These are phyloP conservation scores for Botrytis squamosa DNA, from an alignment of 2,329 filamentous ascomycete species.

Conservation along the genomic window DNA sequence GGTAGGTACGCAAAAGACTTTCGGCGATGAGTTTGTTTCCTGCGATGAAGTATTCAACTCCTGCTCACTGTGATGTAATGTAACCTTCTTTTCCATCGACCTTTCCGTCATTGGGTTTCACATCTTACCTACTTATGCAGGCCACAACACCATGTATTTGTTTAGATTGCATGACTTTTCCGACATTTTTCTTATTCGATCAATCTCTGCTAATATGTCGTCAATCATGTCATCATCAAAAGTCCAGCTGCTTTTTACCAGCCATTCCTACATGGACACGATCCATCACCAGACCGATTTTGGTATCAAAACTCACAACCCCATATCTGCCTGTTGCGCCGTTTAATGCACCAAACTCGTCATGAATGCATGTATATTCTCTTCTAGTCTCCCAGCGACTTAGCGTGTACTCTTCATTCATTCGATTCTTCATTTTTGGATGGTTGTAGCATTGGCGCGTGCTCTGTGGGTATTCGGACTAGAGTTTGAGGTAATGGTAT, in stretches of 20 bases:
- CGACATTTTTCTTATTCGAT: neutral
- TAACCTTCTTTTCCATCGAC: neutral
- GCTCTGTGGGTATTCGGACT: constrained; percentile 80
- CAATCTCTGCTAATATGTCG: neutral
- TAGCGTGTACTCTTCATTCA: constrained; percentile 21
- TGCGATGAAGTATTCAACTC: neutral
- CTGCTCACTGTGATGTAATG: neutral
- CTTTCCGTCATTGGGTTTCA: neutral
- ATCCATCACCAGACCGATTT: constrained; percentile 4
- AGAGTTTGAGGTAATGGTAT: constrained; percentile 73
- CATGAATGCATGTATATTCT: constrained; percentile 20
- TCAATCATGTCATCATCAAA: constrained; percentile 10
- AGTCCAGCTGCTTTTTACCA: neutral
- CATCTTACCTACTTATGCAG: constrained; percentile 6
- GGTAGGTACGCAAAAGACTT: neutral
- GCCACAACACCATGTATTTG: neutral
- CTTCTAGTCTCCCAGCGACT: neutral
- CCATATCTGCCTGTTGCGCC: constrained; percentile 25
- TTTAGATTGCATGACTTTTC: neutral
- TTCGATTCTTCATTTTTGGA: constrained; percentile 23
- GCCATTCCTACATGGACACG: constrained; percentile 17
- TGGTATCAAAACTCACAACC: constrained; percentile 18
- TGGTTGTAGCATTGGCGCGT: constrained; percentile 57
- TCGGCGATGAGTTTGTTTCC: neutral
- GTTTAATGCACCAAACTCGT: constrained; percentile 23